Base-by-base conservation (phyloP, 148 eudicot genomes). In the Rhododendron henanense region DNA sequence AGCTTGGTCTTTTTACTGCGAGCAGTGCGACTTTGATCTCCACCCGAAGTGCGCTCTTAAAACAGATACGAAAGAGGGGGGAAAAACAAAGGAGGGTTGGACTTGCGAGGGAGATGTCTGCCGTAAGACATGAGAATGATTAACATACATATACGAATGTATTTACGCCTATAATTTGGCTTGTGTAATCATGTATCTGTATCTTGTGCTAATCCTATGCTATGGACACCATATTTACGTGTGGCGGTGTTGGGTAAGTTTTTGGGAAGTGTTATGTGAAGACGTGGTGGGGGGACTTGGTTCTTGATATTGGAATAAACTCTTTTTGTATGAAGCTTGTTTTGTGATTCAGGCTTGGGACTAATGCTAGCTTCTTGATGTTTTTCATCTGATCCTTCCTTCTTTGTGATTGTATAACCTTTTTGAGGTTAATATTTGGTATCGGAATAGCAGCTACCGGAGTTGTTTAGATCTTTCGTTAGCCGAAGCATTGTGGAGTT, bases 41-140 rank as follows among this genome's bases (percentile, higher is more conserved):
- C 83, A 85, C 80, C 88, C 92, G 9, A 78, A 88, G 77, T 87
- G 91, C 75, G 91, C 91, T 51, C 73, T 84, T 81, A 87, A 79
- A 85, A 61, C 71, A 39, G 51, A 85, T 31, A 81, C 74, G 0
- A 75, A 87, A 14, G 87, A 71, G 4, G 79, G n/a, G 11, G 88
- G 1, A 1, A 85, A 83, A 67, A 67, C 85, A 6, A 88, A 88
- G 84, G 93, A 90, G 83, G 93, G 92, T 28, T 91, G 90, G 81
- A 81, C 88, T 33, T 92, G 94, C 59, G 92, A 91, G 51, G 94
- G 94, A 31, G 92, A 83, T 41, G 92, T 90, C 67, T 91, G 94
- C 88, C 89, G 88, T 31, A 91, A 90, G 85, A 61, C 85, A 77
- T 92, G 86, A 85, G 65, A 31, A 31, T 65, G 1, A 41, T 37